Base-by-base conservation (phyloP, 176 grass and related monocot species). In the Saccharum spontaneum region DNA sequence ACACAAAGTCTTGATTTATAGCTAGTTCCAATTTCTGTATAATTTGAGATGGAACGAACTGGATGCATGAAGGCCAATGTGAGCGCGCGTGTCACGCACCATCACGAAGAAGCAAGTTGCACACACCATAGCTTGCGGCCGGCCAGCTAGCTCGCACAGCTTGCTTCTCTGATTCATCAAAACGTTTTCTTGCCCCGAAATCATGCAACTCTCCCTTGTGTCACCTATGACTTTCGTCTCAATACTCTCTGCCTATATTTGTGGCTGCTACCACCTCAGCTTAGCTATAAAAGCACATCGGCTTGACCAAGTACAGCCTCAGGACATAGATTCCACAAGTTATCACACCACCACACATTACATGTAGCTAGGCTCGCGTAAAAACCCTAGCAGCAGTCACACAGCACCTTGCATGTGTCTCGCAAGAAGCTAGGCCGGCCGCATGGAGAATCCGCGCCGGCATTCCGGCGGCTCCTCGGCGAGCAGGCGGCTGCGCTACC, bases 151-250 rank as follows among this genome's bases (percentile, higher is more conserved):
- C 70, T 44, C 71, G 62, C 72, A 77, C 49, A 49, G 49, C 69
- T 89, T 89, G 87, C 88, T 86, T 86, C 83, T 38, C 57, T 37
- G 20, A 44, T 82, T 68, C 88, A 74, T 28, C 48, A 83, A 83
- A 79, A 49, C 84, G 67, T 71, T 90, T 86, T 78, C 88, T 82
- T 90, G 83, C 59, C 88, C 88, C 15, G 79, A 83, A 90, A 90
- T 86, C 75, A 72, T 86, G 88, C 88, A 70, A 4, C 78, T 69
- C 61, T 59, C 69, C 78, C n/a, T 77, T 70, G 76, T 74, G 76
- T 30, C 75, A 85, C 82, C 69, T 48, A 69, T 69, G 70, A 81
- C 77, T 89, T 85, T 20, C 77, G 10, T 38, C 82, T 55, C 67
- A 86, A 86, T 81, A 44, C 78, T 46, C 83, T 6, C 30, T 50